phyloP scores from a whole-genome alignment of 306 rosid species.

The Vigna trinervia region DNA sequence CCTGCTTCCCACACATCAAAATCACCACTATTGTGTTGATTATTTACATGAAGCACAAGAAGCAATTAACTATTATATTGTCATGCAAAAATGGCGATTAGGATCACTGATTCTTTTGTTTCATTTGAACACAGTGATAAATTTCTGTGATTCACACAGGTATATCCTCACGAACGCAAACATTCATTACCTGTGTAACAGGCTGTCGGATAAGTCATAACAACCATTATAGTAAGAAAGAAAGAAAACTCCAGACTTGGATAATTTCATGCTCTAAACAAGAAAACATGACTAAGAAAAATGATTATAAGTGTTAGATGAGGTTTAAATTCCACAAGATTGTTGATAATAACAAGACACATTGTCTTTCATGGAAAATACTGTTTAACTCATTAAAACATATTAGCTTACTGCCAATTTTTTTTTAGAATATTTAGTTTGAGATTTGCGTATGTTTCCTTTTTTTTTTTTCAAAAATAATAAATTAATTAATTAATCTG shows the following conservation, averaged over 20 bases:
- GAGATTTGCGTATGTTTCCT: neutral
- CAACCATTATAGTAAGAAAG: constrained; percentile 21
- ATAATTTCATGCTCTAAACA: constrained; percentile 35
- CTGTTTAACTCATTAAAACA: too few species aligned
- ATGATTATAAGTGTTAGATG: constrained; percentile 41
- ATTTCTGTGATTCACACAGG: neutral
- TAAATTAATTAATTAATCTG: neutral
- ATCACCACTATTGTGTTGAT: constrained; percentile 14
- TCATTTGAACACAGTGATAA: constrained; percentile 21
- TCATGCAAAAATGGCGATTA: constrained; percentile 34
- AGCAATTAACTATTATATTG: constrained; percentile 4
- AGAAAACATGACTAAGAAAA: constrained; percentile 36
- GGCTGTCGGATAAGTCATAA: constrained; percentile 40
- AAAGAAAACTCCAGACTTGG: constrained; percentile 14
- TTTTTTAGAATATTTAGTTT: neutral
- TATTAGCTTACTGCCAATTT: too few species aligned
- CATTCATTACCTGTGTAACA: constrained; percentile 35
- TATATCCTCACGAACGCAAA: neutral
- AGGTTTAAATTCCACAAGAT: constrained; percentile 27
- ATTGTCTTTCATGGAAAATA: neutral
- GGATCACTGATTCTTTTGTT: constrained; percentile 35
- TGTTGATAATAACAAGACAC: constrained; percentile 20
- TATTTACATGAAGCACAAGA: neutral
- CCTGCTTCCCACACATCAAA: constrained; percentile 53
- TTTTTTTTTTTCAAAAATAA: too few species aligned